Conservation (phyloP, 768 basidiomycete genomes). For the Lactarius trivialis region DNA sequence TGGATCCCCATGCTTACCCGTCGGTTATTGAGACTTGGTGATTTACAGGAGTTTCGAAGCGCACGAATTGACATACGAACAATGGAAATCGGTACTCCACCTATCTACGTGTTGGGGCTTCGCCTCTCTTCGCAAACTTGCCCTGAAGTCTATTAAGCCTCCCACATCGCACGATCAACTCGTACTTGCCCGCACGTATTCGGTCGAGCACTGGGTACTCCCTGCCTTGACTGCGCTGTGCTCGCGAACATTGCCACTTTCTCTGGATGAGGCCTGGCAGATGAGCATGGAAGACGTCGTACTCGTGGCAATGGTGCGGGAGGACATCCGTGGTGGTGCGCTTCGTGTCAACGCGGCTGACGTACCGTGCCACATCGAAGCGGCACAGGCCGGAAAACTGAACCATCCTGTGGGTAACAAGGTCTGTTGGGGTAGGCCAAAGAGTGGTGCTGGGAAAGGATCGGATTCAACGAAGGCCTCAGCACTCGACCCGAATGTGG, state of each 20-base stretch:
- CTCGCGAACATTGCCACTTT: background rate
- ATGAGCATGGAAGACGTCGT: conserved; percentile 15
- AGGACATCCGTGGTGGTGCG: conserved; percentile 1
- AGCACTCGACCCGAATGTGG: background rate
- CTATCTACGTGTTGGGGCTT: conserved; percentile 29
- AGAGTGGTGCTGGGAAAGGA: background rate
- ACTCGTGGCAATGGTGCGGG: conserved; percentile 11
- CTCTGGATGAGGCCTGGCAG: conserved; percentile 6
- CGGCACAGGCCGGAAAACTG: background rate
- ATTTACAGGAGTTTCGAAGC: background rate
- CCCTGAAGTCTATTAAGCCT: background rate
- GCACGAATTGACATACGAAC: conserved; percentile 15
- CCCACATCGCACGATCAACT: conserved; percentile 13
- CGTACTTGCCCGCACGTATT: conserved; percentile 7
- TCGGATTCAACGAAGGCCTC: background rate
- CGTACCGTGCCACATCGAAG: background rate
- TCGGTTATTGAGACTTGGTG: background rate
- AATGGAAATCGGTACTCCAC: conserved; percentile 28
- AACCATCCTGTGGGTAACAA: too few relatives aligned
- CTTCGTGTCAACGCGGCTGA: background rate
- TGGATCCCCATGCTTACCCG: background rate
- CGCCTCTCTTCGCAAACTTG: conserved; percentile 25
- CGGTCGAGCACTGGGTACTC: conserved; percentile 5
- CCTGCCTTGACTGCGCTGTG: conserved; percentile 13
- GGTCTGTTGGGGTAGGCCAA: background rate